Conservation (phyloP, 2,329 filamentous ascomycete species). For the Cytospora chrysosperma region DNA sequence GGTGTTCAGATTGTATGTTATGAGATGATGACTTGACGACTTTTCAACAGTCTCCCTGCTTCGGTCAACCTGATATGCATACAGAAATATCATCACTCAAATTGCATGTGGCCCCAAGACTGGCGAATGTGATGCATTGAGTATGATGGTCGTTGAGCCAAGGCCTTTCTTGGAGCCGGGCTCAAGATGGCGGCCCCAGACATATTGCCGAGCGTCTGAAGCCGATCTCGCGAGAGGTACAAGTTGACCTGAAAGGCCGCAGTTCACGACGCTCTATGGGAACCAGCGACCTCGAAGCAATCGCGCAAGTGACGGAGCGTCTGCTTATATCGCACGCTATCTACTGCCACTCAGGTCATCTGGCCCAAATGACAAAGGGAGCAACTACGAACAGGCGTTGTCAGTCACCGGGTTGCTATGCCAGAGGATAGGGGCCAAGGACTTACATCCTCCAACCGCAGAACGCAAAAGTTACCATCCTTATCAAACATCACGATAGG, state of each 20-base stretch:
- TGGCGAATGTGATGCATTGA: background rate
- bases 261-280: background rate
- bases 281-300: background rate
- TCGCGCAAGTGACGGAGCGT: background rate
- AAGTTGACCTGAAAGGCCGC: background rate
- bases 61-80: background rate
- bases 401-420: background rate
- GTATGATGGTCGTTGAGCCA: background rate
- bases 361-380: slow-evolving; percentile 45
- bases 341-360: slow-evolving; percentile 22
- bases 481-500: slow-evolving; percentile 94
- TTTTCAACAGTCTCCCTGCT: background rate
- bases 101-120: background rate
- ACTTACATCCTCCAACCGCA: slow-evolving; percentile 65
- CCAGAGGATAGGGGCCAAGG: background rate
- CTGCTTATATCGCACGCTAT: slow-evolving; percentile 2
- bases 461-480: slow-evolving; percentile 68
- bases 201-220: background rate
- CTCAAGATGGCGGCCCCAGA: background rate
- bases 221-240: background rate
- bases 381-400: slow-evolving; percentile 46
- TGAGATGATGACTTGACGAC: background rate
- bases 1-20: background rate
- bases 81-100: background rate
- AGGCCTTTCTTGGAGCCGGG: too few relatives aligned